Conservation (phyloP, 2,329 filamentous ascomycete genomes). For the Dactylellina drechsleri region DNA sequence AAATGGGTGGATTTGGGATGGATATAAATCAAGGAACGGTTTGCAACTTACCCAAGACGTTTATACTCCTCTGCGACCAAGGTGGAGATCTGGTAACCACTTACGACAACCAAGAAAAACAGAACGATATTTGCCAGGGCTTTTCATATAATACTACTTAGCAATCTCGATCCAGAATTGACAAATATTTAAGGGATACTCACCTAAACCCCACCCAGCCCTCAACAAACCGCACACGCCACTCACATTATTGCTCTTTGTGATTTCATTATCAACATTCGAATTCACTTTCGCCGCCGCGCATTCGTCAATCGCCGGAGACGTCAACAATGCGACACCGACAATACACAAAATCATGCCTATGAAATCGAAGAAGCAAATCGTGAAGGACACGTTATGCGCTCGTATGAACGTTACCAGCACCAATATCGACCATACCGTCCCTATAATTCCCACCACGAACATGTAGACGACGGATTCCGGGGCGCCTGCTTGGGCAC, state of each 20-base stretch:
- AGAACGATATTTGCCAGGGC: constrained; percentile 40
- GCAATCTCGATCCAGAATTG: background rate
- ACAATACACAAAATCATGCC: constrained; percentile 46
- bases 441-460: constrained; percentile 48
- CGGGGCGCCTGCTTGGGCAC: constrained; percentile 19
- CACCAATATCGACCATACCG: constrained; percentile 44
- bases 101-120: constrained; percentile 40
- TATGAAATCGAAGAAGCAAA: constrained; percentile 50
- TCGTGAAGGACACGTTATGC: constrained; percentile 44
- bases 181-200: background rate
- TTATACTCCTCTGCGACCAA: constrained; percentile 42
- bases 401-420: constrained; percentile 38
- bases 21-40: background rate
- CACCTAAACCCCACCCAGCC: constrained; percentile 46
- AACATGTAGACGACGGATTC: constrained; percentile 38
- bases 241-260: constrained; percentile 13
- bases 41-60: constrained; percentile 35
- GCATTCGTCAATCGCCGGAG: constrained; percentile 44
- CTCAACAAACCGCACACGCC: constrained; percentile 39
- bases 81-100: constrained; percentile 31
- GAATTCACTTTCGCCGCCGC: constrained; percentile 32
- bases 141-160: constrained; percentile 6
- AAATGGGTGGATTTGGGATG: background rate
- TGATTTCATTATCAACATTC: constrained; percentile 25
- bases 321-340: constrained; percentile 42